Percentiles rank a stretch among this genome's conserved stretches.
phyloP scores from a whole-genome alignment of 1,284 basidiomycete species.

The Cystobasidiaceae sp. region DNA sequence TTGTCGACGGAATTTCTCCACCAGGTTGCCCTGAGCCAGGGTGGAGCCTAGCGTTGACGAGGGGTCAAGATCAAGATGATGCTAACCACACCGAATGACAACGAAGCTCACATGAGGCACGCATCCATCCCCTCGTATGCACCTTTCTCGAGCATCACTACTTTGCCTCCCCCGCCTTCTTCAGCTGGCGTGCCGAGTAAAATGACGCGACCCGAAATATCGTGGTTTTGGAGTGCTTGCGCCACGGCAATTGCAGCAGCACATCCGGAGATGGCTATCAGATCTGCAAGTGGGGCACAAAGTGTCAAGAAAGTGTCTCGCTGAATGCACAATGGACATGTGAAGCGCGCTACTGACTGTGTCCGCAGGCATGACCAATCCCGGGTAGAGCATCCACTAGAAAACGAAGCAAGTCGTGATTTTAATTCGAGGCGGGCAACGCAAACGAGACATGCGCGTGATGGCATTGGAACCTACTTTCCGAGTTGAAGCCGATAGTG shows the following conservation, averaged over 20 bases:
- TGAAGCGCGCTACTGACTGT: conserved; percentile 81
- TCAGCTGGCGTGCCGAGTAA: conserved; percentile 84
- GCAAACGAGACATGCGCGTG: too few relatives aligned
- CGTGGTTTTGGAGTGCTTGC: neutral
- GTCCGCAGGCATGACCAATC: conserved; percentile 72
- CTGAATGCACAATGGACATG: too few relatives aligned
- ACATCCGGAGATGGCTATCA: conserved; percentile 55
- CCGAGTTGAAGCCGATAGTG: conserved; percentile 40
- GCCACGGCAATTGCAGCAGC: neutral
- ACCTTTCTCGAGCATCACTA: conserved; percentile 62
- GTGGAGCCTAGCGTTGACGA: neutral
- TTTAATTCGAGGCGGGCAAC: too few relatives aligned
- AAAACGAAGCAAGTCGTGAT: too few relatives aligned
- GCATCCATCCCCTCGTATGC: conserved; percentile 70
- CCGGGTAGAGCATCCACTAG: conserved; percentile 55
- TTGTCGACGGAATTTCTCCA: conserved; percentile 33
- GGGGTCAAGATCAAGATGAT: too few relatives aligned
- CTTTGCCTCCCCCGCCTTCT: conserved; percentile 72
- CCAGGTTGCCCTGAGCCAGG: conserved; percentile 16
- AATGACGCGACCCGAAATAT: conserved; percentile 65
- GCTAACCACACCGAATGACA: too few relatives aligned
- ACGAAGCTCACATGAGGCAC: conserved; percentile 59
- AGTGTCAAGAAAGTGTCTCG: conserved; percentile 51
- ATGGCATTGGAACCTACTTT: neutral
- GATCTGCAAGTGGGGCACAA: conserved; percentile 42